These are phyloP conservation scores for Paecilomyces sp. DNA, from an alignment of 2,329 filamentous ascomycete genomes.

Conservation along the genomic window DNA sequence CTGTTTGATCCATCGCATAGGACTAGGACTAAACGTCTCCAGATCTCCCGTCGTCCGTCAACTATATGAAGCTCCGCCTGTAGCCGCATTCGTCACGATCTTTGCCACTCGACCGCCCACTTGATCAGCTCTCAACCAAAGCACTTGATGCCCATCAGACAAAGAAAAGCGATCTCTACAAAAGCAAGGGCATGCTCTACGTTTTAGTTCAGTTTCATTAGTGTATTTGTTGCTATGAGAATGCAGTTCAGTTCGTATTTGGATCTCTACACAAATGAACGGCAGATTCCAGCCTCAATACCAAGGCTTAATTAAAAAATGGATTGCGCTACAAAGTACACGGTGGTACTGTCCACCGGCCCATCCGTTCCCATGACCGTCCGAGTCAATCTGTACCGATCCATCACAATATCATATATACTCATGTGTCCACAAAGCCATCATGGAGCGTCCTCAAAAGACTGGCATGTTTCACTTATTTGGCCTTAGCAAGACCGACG, in stretches of 20 bases:
- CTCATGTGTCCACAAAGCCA: not conserved
- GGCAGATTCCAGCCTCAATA: not conserved
- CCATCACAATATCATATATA: not conserved
- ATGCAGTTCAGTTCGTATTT: not conserved
- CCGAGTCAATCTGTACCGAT: not conserved
- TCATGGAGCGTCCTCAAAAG: not conserved
- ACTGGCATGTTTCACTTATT: conserved; percentile 39
- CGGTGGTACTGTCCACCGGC: not conserved
- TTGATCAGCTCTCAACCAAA: not conserved
- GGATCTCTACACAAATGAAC: not conserved
- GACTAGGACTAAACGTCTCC: not conserved
- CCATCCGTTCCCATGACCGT: not conserved
- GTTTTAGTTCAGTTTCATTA: not conserved
- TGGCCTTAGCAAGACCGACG: conserved; percentile 83
- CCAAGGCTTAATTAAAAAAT: not conserved
- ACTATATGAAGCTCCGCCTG: too few species aligned
- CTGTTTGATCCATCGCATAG: not conserved
- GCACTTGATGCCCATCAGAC: not conserved
- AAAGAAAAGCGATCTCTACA: not conserved
- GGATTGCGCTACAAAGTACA: not conserved
- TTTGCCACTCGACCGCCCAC: not conserved
- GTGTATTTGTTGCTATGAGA: not conserved
- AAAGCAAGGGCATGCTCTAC: not conserved
- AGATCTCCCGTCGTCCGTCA: not conserved
- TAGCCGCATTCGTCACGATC: not conserved